phyloP scores from a whole-genome alignment of 768 basidiomycete genomes.

The Rossbeevera mucosa region DNA sequence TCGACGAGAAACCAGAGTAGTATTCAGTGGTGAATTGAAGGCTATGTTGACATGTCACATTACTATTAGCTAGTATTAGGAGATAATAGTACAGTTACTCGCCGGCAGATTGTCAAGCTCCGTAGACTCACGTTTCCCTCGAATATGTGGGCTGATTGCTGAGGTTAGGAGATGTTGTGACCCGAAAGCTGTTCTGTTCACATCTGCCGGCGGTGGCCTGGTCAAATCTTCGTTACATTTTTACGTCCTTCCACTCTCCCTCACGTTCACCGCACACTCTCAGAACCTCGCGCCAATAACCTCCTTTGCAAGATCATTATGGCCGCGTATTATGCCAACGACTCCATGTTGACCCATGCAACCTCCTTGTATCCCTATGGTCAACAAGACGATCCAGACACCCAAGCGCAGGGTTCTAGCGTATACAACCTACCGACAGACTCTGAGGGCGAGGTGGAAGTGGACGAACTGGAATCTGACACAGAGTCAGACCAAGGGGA shows the following conservation, averaged over 20 bases:
- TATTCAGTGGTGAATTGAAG: too few relatives aligned
- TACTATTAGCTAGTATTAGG: too few relatives aligned
- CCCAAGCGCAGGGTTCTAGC: constrained; percentile 21
- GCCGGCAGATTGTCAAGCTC: too few relatives aligned
- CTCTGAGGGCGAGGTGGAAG: constrained; percentile 32
- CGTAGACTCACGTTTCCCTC: background rate
- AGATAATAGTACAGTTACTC: too few relatives aligned
- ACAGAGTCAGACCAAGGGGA: constrained; percentile 28
- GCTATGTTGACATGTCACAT: too few relatives aligned
- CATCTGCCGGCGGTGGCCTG: constrained; percentile 26
- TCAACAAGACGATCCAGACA: constrained; percentile 22
- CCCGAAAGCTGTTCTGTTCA: too few relatives aligned
- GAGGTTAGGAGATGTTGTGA: background rate
- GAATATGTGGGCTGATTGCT: background rate
- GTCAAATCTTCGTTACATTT: constrained; percentile 12
- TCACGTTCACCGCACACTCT: constrained; percentile 1
- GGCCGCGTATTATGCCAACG: constrained; percentile 30
- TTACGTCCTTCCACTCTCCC: constrained; percentile 4
- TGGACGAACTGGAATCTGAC: constrained; percentile 34
- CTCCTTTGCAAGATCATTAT: constrained; percentile 17
- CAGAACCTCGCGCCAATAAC: constrained; percentile 5
- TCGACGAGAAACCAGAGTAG: constrained; percentile 1
- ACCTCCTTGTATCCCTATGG: constrained; percentile 32
- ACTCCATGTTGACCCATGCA: constrained; percentile 28
- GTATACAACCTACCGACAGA: constrained; percentile 33